These are phyloP conservation scores for Hygrophorus pudorinus DNA, from an alignment of 768 basidiomycete species.

Conservation along the genomic window DNA sequence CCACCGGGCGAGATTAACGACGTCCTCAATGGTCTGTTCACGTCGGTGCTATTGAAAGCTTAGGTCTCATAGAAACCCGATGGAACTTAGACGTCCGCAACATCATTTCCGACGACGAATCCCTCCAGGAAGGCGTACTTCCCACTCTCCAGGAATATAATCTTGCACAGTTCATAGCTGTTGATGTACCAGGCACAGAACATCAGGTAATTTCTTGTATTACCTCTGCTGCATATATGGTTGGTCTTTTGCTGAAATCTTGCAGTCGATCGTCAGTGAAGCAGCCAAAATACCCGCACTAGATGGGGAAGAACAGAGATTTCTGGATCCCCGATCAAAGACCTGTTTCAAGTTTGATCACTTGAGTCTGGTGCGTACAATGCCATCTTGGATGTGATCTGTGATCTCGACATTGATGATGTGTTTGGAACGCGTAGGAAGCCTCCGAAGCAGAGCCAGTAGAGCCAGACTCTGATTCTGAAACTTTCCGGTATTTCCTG, in stretches of 20 bases:
- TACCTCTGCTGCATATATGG: no score
- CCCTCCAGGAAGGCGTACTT: slow-evolving; percentile 67
- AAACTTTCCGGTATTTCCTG: slow-evolving; percentile 60
- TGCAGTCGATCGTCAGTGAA: slow-evolving; percentile 80
- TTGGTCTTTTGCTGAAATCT: no score
- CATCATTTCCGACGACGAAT: slow-evolving; percentile 80
- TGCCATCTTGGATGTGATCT: slow-evolving; percentile 5
- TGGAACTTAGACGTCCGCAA: slow-evolving; percentile 65
- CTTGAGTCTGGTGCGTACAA: slow-evolving; percentile 49
- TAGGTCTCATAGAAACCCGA: neutral
- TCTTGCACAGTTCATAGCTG: slow-evolving; percentile 76
- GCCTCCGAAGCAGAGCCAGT: slow-evolving; percentile 61
- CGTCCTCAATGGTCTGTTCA: slow-evolving; percentile 70
- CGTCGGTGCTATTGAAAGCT: slow-evolving; percentile 2
- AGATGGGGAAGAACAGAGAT: slow-evolving; percentile 50
- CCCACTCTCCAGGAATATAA: slow-evolving; percentile 82
- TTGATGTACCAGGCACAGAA: slow-evolving; percentile 67
- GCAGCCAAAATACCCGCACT: slow-evolving; percentile 41
- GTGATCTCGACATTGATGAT: slow-evolving; percentile 1
- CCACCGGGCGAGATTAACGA: slow-evolving; percentile 97
- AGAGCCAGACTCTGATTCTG: slow-evolving; percentile 53
- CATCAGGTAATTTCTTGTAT: slow-evolving; percentile 50
- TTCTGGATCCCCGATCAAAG: slow-evolving; percentile 75
- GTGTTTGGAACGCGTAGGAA: slow-evolving; percentile 40
- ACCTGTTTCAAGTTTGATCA: slow-evolving; percentile 81